Evolutionary conservation across 768 basidiomycete species (phyloP), one percentile per base, ranked within the genome.

Genomic region (Amyloporia xantha): DNA sequence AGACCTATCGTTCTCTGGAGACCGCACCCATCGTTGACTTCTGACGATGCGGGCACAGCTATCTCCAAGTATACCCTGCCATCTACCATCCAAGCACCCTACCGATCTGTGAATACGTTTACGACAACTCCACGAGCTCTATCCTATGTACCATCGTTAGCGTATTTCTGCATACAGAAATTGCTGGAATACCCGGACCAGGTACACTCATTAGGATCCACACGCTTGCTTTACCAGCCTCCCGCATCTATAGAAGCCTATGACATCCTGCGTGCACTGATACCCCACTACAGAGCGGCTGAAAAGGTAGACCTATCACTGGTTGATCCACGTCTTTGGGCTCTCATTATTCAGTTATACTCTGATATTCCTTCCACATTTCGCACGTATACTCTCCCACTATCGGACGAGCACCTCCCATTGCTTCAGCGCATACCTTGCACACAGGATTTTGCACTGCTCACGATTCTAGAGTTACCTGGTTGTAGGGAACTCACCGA

Each of bases 281-380:
- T 76, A 24, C 74, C 74, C 3, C 52, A 54, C 11, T 61, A 49
- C 39, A 26, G 51, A 10, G 50, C 48, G 1, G 35, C 30, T 20
- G 21, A 24, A 2, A 41, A 45, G 5, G 50, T 52, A 17, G 28
- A 53, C 42, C 24, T 59, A 13, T 33, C 54, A 19, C 45, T 62
- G 41, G 60, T 76, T 1, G 77, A 84, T 54, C 82, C 86, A 1
- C 67, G 72, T 10, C 64, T 84, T 12, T 88, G 86, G 84, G 77
- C 74, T 0, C 67, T 74, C 17, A 49, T 90, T 37, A 68, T 75
- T 4, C 87, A 86, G 57, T 57, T 86, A 25, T 80, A 80, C 58
- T 58, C 74, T 56, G 50, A 63, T 27, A 71, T 87, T 5, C 84
- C 87, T 0, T 27, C 62, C 0, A 48, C 27, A 20, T 67, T 79